Conservation (phyloP, 176 grass and related monocot genomes). For the Cenchrus americanus region DNA sequence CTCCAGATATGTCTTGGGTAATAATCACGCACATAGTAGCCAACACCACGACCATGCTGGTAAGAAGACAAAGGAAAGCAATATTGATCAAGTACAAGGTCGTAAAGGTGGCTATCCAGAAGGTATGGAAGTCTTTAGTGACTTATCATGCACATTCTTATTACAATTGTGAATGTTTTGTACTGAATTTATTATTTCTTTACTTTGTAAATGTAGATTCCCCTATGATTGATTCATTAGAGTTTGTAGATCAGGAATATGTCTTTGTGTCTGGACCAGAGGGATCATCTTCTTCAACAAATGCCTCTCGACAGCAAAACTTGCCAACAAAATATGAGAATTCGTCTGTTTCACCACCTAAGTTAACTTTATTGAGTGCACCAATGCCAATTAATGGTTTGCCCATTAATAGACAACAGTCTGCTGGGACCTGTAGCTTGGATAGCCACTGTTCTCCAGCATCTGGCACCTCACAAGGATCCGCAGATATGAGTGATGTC, state of each 20-base stretch:
- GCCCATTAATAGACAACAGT: constrained; percentile 42
- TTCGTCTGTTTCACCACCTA: constrained; percentile 65
- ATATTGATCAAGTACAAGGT: constrained; percentile 33
- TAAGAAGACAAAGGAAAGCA: constrained; percentile 57
- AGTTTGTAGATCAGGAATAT: constrained; percentile 98
- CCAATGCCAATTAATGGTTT: constrained; percentile 82
- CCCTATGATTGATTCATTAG: constrained; percentile 80
- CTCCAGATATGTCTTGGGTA: constrained; percentile 69
- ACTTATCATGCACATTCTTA: constrained; percentile 40
- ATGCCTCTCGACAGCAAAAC: constrained; percentile 46
- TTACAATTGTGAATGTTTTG: constrained; percentile 26
- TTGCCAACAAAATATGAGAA: constrained; percentile 64
- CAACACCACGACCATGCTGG: constrained; percentile 47
- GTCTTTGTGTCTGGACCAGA: constrained; percentile 79
- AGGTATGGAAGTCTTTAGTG: constrained; percentile 56
- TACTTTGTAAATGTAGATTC: constrained; percentile 72
- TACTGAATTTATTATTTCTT: constrained; percentile 54
- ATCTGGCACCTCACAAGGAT: constrained; percentile 85
- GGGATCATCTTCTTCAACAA: constrained; percentile 68
- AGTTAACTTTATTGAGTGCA: constrained; percentile 66
- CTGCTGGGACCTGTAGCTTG: constrained; percentile 62
- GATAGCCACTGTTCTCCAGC: constrained; percentile 75
- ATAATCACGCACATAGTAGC: constrained; percentile 42
- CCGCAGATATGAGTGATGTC: constrained; percentile 70
- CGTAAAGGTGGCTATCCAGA: constrained; percentile 47